Conservation (phyloP, 2,329 filamentous ascomycete species). For the Verticillium isaacii region DNA sequence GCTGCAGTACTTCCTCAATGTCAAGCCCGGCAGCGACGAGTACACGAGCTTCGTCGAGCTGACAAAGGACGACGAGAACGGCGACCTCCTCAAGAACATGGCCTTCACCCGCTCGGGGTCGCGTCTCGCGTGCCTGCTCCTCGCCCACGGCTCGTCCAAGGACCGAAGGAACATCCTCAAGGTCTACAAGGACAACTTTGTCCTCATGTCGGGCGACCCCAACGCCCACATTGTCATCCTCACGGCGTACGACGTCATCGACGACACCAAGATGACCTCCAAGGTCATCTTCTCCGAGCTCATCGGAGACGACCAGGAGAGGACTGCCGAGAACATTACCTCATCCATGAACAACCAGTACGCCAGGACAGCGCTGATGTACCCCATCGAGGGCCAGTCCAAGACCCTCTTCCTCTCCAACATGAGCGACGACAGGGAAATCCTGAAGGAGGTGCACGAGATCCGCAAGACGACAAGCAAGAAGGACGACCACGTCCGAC, state of each 20-base stretch:
- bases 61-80: slow-evolving; percentile 85
- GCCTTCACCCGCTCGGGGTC: slow-evolving; percentile 91
- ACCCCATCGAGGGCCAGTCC: slow-evolving; percentile 69
- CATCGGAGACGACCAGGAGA: slow-evolving; percentile 64
- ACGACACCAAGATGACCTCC: slow-evolving; percentile 84
- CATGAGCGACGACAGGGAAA: slow-evolving; percentile 60
- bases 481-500: slow-evolving; percentile 75
- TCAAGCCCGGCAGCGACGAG: slow-evolving; percentile 72
- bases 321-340: slow-evolving; percentile 59
- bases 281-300: slow-evolving; percentile 88
- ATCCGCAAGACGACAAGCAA: slow-evolving; percentile 84
- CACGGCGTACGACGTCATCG: slow-evolving; percentile 83
- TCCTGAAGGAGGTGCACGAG: slow-evolving; percentile 72
- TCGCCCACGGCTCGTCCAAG: slow-evolving; percentile 85
- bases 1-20: slow-evolving; percentile 89
- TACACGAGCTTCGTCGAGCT: slow-evolving; percentile 84
- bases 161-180: slow-evolving; percentile 86
- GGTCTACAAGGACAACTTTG: slow-evolving; percentile 84
- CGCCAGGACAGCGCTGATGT: slow-evolving; percentile 66
- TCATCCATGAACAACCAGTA: slow-evolving; percentile 61
- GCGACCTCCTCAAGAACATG: slow-evolving; percentile 89
- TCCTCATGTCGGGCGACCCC: slow-evolving; percentile 76
- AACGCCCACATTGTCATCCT: slow-evolving; percentile 79
- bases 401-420: slow-evolving; percentile 56
- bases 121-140: slow-evolving; percentile 71